Conservation (phyloP, 2,329 filamentous ascomycete species). For the Aspergillus versicolor region DNA sequence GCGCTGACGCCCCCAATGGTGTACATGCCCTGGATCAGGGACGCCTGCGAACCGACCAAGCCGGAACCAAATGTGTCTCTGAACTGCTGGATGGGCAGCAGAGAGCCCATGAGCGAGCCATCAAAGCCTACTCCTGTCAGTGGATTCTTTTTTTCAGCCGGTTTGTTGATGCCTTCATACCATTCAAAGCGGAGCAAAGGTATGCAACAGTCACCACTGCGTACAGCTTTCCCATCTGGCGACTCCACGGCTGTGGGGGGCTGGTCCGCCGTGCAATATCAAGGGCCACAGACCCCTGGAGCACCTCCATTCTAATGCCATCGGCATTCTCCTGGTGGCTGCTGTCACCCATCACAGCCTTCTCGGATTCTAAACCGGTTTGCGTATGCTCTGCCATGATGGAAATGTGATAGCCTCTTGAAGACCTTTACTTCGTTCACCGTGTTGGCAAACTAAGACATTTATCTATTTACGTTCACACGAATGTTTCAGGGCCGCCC, state of each 20-base stretch:
- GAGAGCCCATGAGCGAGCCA: slow-evolving; percentile 55
- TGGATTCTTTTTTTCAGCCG: too few species aligned
- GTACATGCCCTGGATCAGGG: slow-evolving; percentile 48
- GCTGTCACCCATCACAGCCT: neutral
- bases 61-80: slow-evolving; percentile 43
- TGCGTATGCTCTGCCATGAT: neutral
- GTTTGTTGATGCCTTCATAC: neutral
- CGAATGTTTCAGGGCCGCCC: neutral
- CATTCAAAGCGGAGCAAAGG: neutral
- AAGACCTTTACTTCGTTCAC: too few species aligned
- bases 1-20: slow-evolving; percentile 48
- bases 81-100: slow-evolving; percentile 51
- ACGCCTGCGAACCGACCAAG: slow-evolving; percentile 45
- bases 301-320: neutral
- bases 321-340: neutral
- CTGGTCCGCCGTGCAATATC: neutral
- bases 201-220: neutral
- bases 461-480: too few species aligned
- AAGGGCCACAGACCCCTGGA: neutral
- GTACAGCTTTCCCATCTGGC: neutral
- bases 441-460: too few species aligned
- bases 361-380: neutral
- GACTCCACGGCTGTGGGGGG: neutral
- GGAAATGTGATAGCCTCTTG: neutral
- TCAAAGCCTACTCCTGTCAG: slow-evolving; percentile 31